Evolutionary conservation across 306 rosid genomes (phyloP).

Genomic region (Lathyrus sativus): DNA sequence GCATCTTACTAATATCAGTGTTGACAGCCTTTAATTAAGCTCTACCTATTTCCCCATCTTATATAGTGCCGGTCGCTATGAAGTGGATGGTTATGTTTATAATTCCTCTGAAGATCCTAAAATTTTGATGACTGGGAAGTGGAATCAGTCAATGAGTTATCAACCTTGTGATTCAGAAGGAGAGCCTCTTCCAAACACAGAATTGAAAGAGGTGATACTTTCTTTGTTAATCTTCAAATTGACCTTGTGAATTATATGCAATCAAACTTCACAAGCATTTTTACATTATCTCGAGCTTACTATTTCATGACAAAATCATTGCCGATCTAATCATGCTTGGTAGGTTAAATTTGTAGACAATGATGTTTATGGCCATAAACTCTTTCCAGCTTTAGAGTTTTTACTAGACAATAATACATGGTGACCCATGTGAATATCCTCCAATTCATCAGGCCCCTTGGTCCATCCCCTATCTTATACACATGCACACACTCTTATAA

Average conservation of each 20-base stretch:
- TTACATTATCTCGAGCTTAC: conserved; percentile 27
- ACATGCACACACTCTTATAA: not conserved
- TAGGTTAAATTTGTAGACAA: conserved; percentile 10
- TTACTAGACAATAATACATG: conserved; percentile 21
- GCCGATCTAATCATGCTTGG: conserved; percentile 8
- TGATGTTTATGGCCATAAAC: conserved; percentile 6
- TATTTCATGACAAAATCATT: conserved; percentile 19
- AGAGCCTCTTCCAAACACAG: conserved; percentile 82
- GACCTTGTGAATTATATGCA: conserved; percentile 21
- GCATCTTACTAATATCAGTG: conserved; percentile 17
- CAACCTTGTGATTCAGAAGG: conserved; percentile 91
- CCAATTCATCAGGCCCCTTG: conserved; percentile 6
- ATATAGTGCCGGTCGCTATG: conserved; percentile 87
- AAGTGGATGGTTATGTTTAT: conserved; percentile 94
- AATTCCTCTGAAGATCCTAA: conserved; percentile 89
- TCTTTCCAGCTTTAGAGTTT: conserved; percentile 9
- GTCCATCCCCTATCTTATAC: not conserved
- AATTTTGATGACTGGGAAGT: conserved; percentile 89
- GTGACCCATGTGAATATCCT: conserved; percentile 5
- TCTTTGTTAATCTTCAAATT: conserved; percentile 12
- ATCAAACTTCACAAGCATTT: not conserved
- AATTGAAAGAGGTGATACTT: conserved; percentile 75
- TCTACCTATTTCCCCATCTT: conserved; percentile 20
- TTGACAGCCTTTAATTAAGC: conserved; percentile 24
- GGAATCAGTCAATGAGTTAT: conserved; percentile 83